Evolutionary conservation across 805 yeast species (phyloP).

Genomic region (Ogataea neopini): DNA sequence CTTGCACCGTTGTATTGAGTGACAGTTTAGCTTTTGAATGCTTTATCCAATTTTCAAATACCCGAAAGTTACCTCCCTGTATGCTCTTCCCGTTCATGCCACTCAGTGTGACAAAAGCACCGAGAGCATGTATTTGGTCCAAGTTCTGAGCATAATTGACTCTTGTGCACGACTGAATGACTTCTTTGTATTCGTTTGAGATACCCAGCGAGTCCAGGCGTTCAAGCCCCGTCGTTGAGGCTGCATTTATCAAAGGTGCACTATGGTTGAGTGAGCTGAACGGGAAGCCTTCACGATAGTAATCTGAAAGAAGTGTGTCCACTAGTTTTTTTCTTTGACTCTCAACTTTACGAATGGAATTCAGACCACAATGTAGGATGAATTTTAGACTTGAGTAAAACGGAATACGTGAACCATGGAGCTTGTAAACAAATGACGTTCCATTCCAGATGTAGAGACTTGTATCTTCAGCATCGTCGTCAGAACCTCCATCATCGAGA

Average conservation of each 20-base stretch:
- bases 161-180: conserved; percentile 44
- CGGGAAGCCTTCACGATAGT: conserved; percentile 38
- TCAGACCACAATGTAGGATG: conserved; percentile 35
- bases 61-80: conserved; percentile 46
- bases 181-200: conserved; percentile 26
- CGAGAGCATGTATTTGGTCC: conserved; percentile 43
- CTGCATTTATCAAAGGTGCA: conserved; percentile 24
- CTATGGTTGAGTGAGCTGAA: conserved; percentile 30
- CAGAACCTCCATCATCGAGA: conserved; percentile 11
- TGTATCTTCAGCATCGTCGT: conserved; percentile 18
- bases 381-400: conserved; percentile 21
- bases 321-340: conserved; percentile 22
- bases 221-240: conserved; percentile 29
- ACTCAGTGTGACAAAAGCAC: conserved; percentile 41
- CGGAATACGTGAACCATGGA: conserved; percentile 9
- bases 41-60: conserved; percentile 43
- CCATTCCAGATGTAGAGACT: conserved; percentile 43
- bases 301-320: conserved; percentile 33
- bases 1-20: conserved; percentile 34
- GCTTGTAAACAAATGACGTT: conserved; percentile 22
- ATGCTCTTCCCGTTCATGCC: conserved; percentile 39
- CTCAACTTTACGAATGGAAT: conserved; percentile 27
- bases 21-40: conserved; percentile 36
- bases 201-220: conserved; percentile 29
- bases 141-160: conserved; percentile 46